Conservation (phyloP, 2,329 filamentous ascomycete genomes). For the Gnomoniopsis smithogilvyi region DNA sequence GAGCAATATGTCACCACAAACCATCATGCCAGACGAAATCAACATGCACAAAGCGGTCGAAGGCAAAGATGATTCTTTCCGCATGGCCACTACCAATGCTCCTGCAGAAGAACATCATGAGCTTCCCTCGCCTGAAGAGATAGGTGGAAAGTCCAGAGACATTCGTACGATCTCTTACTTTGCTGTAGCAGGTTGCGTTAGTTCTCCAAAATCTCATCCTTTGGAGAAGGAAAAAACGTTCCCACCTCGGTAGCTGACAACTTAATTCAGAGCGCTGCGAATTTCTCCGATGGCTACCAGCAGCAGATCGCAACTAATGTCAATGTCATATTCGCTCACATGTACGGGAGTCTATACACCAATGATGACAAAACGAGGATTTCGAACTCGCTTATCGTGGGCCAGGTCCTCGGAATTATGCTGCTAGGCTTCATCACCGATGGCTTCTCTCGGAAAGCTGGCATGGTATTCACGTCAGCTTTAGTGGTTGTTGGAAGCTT, state of each 20-base stretch:
- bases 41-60: neutral
- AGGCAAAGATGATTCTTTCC: neutral
- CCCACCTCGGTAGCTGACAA: neutral
- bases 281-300: conserved; percentile 31
- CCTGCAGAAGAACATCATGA: neutral
- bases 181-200: conserved; percentile 8
- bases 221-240: too few species aligned
- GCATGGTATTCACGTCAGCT: conserved; percentile 28
- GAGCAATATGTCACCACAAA: neutral
- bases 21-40: neutral
- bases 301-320: conserved; percentile 29
- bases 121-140: neutral
- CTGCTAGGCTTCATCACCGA: conserved; percentile 30
- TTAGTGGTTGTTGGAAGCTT: conserved; percentile 29
- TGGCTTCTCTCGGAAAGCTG: conserved; percentile 29
- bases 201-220: neutral
- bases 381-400: conserved; percentile 30
- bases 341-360: conserved; percentile 27
- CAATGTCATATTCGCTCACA: conserved; percentile 30
- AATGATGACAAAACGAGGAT: conserved; percentile 28
- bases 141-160: neutral
- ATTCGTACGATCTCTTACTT: conserved; percentile 1
- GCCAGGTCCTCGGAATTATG: conserved; percentile 30
- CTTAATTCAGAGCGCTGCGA: conserved; percentile 20
- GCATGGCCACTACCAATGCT: neutral